Percentiles rank a stretch among this genome's conserved stretches.
phyloP scores from a whole-genome alignment of 176 grass and related monocot genomes.

The Avena eriantha region DNA sequence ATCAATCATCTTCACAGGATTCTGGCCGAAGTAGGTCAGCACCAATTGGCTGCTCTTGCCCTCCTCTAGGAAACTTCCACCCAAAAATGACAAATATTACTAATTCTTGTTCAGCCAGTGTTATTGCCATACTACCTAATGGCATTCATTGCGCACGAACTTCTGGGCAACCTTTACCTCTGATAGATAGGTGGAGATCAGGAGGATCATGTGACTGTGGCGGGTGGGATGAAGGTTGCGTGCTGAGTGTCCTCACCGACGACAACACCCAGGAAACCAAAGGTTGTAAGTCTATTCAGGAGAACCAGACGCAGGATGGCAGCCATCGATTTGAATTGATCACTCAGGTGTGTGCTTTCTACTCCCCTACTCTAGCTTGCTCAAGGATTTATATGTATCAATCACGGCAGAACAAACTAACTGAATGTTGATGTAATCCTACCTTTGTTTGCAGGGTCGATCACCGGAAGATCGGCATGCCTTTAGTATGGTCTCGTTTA shows the following conservation, averaged over 20 bases:
- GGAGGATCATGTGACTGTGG: constrained; percentile 92
- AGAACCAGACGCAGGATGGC: constrained; percentile 44
- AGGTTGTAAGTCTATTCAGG: constrained; percentile 31
- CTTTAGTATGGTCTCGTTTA: constrained; percentile 80
- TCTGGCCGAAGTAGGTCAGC: constrained; percentile 15
- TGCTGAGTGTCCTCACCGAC: constrained; percentile 62
- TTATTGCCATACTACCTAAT: constrained; percentile 72
- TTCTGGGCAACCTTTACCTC: constrained; percentile 58
- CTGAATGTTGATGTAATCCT: not conserved
- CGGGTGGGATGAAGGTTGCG: constrained; percentile 97
- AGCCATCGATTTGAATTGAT: constrained; percentile 68
- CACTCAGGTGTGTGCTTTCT: constrained; percentile 58
- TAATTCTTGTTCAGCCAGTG: constrained; percentile 41
- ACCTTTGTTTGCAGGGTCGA: constrained; percentile 58
- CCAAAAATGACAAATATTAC: constrained; percentile 25
- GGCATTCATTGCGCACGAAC: constrained; percentile 69
- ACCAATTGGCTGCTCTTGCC: constrained; percentile 37
- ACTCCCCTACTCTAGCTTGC: not conserved
- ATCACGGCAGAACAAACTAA: not conserved
- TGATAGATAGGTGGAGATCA: constrained; percentile 88
- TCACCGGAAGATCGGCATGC: constrained; percentile 48
- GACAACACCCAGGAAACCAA: constrained; percentile 39
- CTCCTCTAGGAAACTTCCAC: constrained; percentile 42
- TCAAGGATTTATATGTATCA: constrained; percentile 27
- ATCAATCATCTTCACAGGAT: constrained; percentile 31